phyloP scores from a whole-genome alignment of 495 filamentous ascomycete genomes.

The Aspergillus ostianus region DNA sequence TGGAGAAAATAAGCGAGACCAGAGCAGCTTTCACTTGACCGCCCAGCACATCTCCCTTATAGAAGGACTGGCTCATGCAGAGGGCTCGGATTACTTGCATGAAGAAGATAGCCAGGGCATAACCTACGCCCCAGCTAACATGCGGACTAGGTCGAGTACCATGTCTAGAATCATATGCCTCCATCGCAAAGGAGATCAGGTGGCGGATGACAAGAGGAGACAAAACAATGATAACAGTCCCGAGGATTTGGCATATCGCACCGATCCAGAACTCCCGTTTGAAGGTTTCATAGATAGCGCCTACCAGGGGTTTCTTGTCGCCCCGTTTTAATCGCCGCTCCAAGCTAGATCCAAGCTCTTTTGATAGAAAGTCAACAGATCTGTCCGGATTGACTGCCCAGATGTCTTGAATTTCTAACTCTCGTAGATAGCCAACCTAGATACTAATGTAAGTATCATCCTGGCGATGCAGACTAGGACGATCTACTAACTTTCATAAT shows the following conservation, averaged over 20 bases:
- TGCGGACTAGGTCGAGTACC: slow-evolving; percentile 49
- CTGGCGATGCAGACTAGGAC: not conserved
- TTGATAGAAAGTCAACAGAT: slow-evolving; percentile 63
- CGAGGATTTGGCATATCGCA: slow-evolving; percentile 69
- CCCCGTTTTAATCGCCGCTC: slow-evolving; percentile 62
- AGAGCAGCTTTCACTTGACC: slow-evolving; percentile 72
- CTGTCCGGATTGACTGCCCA: slow-evolving; percentile 83
- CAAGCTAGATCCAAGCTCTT: slow-evolving; percentile 64
- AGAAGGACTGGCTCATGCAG: slow-evolving; percentile 78
- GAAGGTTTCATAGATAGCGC: slow-evolving; percentile 86
- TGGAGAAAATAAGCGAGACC: slow-evolving; percentile 74
- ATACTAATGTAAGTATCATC: not conserved
- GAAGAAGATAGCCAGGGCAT: slow-evolving; percentile 69
- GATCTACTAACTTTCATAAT: slow-evolving; percentile 2
- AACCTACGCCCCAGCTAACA: slow-evolving; percentile 66
- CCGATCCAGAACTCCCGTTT: slow-evolving; percentile 81
- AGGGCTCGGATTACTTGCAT: slow-evolving; percentile 76
- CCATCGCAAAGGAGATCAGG: slow-evolving; percentile 73
- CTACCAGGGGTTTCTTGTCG: slow-evolving; percentile 70
- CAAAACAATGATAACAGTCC: slow-evolving; percentile 69
- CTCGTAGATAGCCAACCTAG: slow-evolving; percentile 71
- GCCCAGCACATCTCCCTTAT: slow-evolving; percentile 75
- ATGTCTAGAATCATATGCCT: slow-evolving; percentile 65
- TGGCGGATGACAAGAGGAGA: slow-evolving; percentile 72
- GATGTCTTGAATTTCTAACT: slow-evolving; percentile 79